These are phyloP conservation scores for Chlorella sp. DNA, from an alignment of 139 green algal genomes.

Conservation along the genomic window DNA sequence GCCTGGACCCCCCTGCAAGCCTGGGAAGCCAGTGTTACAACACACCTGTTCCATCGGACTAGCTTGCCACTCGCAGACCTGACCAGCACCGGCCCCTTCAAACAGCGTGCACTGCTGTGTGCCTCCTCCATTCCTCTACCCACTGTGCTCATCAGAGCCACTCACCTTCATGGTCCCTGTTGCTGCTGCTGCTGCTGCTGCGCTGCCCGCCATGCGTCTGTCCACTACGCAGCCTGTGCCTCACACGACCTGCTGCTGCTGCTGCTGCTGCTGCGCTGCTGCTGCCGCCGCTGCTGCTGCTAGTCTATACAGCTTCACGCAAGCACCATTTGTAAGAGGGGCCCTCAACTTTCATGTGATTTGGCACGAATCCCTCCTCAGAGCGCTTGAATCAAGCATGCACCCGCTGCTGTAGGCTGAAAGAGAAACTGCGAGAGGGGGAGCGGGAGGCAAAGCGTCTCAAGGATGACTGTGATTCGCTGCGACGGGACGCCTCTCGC, in stretches of 20 bases:
- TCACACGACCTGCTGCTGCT: too few species aligned
- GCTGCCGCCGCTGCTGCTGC: too few species aligned
- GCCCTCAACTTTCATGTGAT: too few species aligned
- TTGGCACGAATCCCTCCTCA: too few species aligned
- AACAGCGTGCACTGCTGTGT: background rate
- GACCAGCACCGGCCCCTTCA: background rate
- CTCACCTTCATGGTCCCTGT: background rate
- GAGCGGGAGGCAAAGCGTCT: background rate
- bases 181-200: too few species aligned
- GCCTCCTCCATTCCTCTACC: background rate
- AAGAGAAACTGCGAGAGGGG: background rate
- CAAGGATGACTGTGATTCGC: background rate
- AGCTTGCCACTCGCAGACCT: background rate
- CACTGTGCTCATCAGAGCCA: background rate
- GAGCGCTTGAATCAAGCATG: too few species aligned
- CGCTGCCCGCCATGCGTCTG: too few species aligned
- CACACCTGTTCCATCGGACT: background rate
- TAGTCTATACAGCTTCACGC: too few species aligned
- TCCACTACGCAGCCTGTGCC: too few species aligned
- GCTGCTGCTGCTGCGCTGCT: too few species aligned
- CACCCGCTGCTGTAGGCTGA: background rate
- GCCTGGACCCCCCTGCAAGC: too few species aligned
- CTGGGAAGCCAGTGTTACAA: background rate
- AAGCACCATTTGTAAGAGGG: too few species aligned
- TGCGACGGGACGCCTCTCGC: background rate